Conservation (phyloP, 495 filamentous ascomycete species). For the Podospora bellae-mahoneyi region DNA sequence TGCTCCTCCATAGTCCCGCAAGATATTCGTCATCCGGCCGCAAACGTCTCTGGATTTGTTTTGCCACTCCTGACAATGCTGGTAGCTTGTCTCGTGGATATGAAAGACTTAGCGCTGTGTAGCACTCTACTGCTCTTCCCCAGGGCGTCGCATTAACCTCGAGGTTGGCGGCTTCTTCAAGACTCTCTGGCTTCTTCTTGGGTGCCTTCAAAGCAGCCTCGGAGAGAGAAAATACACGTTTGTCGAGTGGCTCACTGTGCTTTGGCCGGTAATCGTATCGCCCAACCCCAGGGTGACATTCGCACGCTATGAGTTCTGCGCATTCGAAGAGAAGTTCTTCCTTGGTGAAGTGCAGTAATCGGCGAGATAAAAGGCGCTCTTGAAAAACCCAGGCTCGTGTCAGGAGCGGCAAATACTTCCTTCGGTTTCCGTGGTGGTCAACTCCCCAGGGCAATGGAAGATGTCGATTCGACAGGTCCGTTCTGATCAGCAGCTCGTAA, state of each 20-base stretch:
- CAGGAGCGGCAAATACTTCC: background rate
- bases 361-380: background rate
- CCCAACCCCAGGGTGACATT: background rate
- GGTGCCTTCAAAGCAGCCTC: background rate
- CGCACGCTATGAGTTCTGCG: background rate
- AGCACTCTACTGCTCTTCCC: background rate
- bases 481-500: background rate
- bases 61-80: background rate
- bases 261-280: background rate
- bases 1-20: background rate
- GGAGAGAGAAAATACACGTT: background rate
- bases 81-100: background rate
- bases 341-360: slow-evolving; percentile 2
- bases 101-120: background rate
- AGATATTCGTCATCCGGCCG: background rate
- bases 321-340: slow-evolving; percentile 1
- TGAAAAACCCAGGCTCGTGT: slow-evolving; percentile 6
- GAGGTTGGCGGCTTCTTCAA: background rate
- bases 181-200: background rate
- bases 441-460: background rate
- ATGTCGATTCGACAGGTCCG: background rate
- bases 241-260: background rate
- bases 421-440: background rate
- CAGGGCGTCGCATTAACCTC: background rate
- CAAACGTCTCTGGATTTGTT: background rate